Conservation (phyloP, 164 flowering plant genomes). For the Piper longum region DNA sequence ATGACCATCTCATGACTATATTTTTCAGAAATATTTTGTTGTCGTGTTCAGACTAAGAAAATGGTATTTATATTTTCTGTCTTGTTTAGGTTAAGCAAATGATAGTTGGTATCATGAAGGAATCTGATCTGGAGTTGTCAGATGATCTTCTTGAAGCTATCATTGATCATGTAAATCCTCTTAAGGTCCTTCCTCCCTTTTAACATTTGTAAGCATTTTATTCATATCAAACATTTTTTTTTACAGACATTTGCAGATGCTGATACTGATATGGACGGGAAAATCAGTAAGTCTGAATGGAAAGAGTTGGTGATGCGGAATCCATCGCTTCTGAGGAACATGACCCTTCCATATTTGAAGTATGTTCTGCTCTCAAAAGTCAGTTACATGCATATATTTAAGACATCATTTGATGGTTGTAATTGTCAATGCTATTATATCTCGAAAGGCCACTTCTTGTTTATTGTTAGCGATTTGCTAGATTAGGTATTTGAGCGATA, state of each 20-base stretch:
- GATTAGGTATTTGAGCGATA: neutral
- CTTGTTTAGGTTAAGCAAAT: conserved; percentile 66
- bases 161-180: conserved; percentile 41
- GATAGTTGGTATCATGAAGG: conserved; percentile 63
- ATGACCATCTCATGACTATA: conserved; percentile 3
- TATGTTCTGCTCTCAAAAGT: conserved; percentile 12
- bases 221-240: neutral
- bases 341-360: conserved; percentile 87
- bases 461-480: neutral
- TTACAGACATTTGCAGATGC: conserved; percentile 82
- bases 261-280: conserved; percentile 65
- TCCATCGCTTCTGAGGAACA: conserved; percentile 63
- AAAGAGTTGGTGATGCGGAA: conserved; percentile 43
- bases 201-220: neutral
- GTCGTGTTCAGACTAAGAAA: neutral
- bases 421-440: neutral
- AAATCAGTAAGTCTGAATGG: conserved; percentile 65
- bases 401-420: neutral
- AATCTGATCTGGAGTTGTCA: conserved; percentile 51
- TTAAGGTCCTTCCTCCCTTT: neutral
- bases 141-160: conserved; percentile 71
- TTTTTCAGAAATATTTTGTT: neutral
- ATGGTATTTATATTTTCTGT: neutral
- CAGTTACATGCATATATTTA: neutral
- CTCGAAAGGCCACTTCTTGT: neutral